These are phyloP conservation scores for Hyphopichia burtonii DNA, from an alignment of 1,139 yeast genomes.

Conservation along the genomic window DNA sequence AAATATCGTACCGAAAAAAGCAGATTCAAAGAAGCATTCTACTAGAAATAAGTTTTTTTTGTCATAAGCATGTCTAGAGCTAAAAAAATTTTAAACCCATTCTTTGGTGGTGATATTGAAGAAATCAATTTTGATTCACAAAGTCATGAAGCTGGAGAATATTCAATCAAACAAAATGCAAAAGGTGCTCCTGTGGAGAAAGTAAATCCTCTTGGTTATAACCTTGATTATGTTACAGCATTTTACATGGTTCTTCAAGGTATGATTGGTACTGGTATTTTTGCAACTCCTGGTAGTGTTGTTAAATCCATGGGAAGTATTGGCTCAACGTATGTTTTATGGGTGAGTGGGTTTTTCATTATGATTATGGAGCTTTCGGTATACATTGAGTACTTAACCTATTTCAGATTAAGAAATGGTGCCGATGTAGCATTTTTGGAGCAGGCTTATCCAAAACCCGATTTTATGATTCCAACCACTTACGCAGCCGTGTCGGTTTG, in stretches of 20 bases:
- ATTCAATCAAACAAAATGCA: too few relatives aligned
- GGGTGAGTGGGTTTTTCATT: constrained; percentile 39
- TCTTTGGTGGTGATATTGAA: too few relatives aligned
- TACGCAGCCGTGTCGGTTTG: constrained; percentile 43
- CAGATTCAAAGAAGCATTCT: too few relatives aligned
- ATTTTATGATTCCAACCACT: constrained; percentile 38
- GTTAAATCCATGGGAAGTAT: constrained; percentile 38
- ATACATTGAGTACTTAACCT: constrained; percentile 39
- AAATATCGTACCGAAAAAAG: too few relatives aligned
- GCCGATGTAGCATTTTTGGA: constrained; percentile 46
- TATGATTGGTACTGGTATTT: constrained; percentile 47
- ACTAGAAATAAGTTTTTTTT: too few relatives aligned
- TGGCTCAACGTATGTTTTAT: constrained; percentile 40
- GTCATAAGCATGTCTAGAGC: too few relatives aligned
- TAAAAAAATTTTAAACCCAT: too few relatives aligned
- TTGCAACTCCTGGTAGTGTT: constrained; percentile 39
- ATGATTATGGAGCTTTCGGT: constrained; percentile 32
- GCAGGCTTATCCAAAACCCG: constrained; percentile 41
- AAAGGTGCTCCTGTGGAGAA: constrained; percentile 40
- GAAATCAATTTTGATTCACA: too few relatives aligned
- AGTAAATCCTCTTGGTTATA: constrained; percentile 37
- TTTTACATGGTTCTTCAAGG: constrained; percentile 38
- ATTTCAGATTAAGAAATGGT: constrained; percentile 37
- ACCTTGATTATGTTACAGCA: constrained; percentile 29
- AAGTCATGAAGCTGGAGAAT: too few relatives aligned